Evolutionary conservation across 129 eudicot genomes (phyloP), one percentile per base, ranked within the genome.

Genomic region (Smallanthus sonchifolius): DNA sequence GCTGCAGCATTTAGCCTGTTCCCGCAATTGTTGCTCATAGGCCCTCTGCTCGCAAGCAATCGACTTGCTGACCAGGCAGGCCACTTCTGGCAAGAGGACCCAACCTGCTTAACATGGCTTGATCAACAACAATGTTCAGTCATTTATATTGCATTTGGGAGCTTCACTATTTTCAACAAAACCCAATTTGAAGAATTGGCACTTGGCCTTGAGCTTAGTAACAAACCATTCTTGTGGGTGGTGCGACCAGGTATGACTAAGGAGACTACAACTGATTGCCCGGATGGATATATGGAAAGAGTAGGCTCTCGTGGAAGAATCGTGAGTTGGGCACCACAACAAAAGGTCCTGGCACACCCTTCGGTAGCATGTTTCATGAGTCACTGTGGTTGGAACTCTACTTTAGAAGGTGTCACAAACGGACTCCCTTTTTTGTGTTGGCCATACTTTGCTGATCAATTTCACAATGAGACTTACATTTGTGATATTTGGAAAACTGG

Each of bases 351-450:
- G 0, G 38, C 77, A 4, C 96, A 90, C 72, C 85, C 88, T 62
- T 87, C 93, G 0, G 39, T 88, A 7, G 91, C 85, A 32, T 84
- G 88, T 61, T 88, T 88, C 45, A 0, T 86, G 43, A 86, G 82
- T 51, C 90, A 88, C 30, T 85, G 88, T 47, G 90, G 94, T 15
- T 85, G 94, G 90, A 87, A 90, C 60, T 90, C 96, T 10, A 85
- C 84, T 17, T 15, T 81, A 19, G 93, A 87, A 67, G 86, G 87
- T 35, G 62, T 83, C 36, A 77, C 86, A 69, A 83, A 80, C 45
- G 96, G 96, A 6, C 55, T 83, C 3, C 91, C 93, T 19, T 83
- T 87, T 47, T 32, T 90, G 55, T 90, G 96, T 64, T 87, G 91
- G 90, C 95, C 91, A 28, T 88, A 86, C 77, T 88, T 83, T 61